phyloP scores from a whole-genome alignment of 1,284 basidiomycete species.

The Tilletia caries region DNA sequence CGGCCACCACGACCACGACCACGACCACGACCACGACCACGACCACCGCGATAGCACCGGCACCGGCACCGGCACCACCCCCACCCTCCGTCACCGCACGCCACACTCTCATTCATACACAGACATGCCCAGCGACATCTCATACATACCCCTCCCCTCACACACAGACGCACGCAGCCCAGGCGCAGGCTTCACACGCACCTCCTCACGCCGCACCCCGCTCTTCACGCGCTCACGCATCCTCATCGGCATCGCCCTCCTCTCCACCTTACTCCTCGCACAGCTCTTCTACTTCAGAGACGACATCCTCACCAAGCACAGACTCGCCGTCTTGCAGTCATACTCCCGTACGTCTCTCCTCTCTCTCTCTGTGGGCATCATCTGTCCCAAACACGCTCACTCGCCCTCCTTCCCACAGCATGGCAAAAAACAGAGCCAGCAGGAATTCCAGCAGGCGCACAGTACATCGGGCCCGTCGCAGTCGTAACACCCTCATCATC shows the following conservation, averaged over 20 bases:
- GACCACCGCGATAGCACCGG: not conserved
- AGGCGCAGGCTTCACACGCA: not conserved
- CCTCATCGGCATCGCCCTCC: not conserved
- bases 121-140: not conserved
- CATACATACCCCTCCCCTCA: conserved; percentile 1
- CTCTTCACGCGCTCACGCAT: conserved; percentile 4
- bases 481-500: not conserved
- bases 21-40: not conserved
- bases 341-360: not conserved
- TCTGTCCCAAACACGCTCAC: no score
- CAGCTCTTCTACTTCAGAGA: conserved; percentile 1
- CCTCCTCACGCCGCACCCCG: not conserved
- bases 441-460: no score
- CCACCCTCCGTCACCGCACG: not conserved
- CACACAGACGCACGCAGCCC: not conserved
- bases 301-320: not conserved
- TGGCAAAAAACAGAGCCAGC: not conserved
- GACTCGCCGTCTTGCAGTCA: not conserved
- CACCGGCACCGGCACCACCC: not conserved
- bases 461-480: not conserved
- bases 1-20: not conserved
- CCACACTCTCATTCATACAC: not conserved
- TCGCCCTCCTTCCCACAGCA: not conserved
- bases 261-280: not conserved
- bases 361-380: not conserved